A percentile compares a stretch with the other conserved stretches of the same genome.
Conservation (phyloP, 2,329 filamentous ascomycete genomes). For the Aspergillus versicolor region DNA sequence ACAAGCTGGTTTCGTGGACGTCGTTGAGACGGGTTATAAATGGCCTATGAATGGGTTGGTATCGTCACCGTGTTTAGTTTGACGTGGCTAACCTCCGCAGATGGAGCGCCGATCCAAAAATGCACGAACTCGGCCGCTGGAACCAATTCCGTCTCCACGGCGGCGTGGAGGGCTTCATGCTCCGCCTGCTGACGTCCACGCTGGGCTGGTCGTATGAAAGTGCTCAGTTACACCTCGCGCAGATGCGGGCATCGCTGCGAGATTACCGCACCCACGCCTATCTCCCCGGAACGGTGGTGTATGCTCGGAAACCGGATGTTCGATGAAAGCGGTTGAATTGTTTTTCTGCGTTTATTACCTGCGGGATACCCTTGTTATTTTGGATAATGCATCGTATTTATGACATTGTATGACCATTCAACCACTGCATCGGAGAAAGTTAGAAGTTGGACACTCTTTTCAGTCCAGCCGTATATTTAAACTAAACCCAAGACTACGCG, state of each 20-base stretch:
- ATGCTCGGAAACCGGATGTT: constrained; percentile 18
- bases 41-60: constrained; percentile 23
- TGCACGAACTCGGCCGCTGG: constrained; percentile 25
- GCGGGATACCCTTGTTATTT: no score
- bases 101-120: constrained; percentile 22
- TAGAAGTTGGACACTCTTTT: no score
- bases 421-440: no score
- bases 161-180: constrained; percentile 22
- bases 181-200: constrained; percentile 23
- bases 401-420: no score
- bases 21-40: constrained; percentile 23
- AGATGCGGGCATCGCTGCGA: constrained; percentile 23
- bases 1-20: constrained; percentile 27
- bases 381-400: no score
- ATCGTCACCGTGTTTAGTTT: neutral
- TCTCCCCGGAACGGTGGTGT: constrained; percentile 20
- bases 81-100: constrained; percentile 5
- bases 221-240: constrained; percentile 22
- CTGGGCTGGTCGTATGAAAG: constrained; percentile 25
- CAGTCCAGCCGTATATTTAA: no score
- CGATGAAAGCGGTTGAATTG: no score
- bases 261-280: constrained; percentile 24
- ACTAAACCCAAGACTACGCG: no score
- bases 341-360: no score
- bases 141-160: constrained; percentile 21